Conservation (phyloP, 2,329 filamentous ascomycete species). For the Exophiala sp. region DNA sequence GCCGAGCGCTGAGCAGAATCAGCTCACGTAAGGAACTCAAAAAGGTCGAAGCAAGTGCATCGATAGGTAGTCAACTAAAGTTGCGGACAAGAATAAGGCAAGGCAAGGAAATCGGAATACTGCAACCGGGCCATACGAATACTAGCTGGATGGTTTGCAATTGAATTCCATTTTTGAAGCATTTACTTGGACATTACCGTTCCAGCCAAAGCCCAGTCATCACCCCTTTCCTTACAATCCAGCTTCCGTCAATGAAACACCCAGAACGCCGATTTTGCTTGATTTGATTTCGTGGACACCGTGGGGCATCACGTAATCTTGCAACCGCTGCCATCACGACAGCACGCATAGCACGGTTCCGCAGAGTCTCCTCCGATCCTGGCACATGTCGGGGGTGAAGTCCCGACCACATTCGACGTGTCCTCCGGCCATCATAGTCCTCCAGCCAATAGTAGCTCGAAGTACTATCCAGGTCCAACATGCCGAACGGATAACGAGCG, state of each 20-base stretch:
- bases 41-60: no score
- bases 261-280: not conserved
- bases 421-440: not conserved
- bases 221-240: not conserved
- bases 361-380: no score
- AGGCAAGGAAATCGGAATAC: no score
- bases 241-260: not conserved
- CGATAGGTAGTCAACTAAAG: no score
- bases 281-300: not conserved
- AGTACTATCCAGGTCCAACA: not conserved
- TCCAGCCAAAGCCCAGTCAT: not conserved
- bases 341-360: no score
- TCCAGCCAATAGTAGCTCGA: not conserved
- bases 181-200: not conserved
- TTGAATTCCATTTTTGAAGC: slow-evolving; percentile 3
- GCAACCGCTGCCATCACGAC: no score
- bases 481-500: slow-evolving; percentile 27
- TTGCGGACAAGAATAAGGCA: no score
- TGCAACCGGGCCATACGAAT: not conserved
- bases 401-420: not conserved
- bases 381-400: no score
- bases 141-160: slow-evolving; percentile 26
- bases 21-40: no score
- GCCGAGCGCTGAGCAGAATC: no score
- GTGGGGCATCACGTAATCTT: not conserved